Percentiles rank a stretch among this genome's conserved stretches.
Conservation (phyloP, 495 filamentous ascomycete species). For the Jackrogersella minutella region DNA sequence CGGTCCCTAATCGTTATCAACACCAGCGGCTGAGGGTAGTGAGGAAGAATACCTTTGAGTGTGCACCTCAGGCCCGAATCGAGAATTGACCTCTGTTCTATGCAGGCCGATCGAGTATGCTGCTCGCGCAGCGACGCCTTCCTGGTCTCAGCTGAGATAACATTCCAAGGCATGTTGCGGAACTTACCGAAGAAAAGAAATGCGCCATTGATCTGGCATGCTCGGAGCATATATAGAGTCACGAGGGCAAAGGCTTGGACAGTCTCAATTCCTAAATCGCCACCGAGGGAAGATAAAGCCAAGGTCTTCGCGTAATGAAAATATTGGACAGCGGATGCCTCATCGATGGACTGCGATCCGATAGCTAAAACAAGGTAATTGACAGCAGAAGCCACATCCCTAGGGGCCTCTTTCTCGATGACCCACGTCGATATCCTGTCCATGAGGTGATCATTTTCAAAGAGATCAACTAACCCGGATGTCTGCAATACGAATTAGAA, state of each 20-base stretch:
- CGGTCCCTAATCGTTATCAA: slow-evolving; percentile 57
- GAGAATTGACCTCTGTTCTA: slow-evolving; percentile 65
- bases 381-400: slow-evolving; percentile 60
- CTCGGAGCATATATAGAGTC: slow-evolving; percentile 67
- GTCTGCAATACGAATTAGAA: slow-evolving; percentile 37
- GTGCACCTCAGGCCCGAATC: slow-evolving; percentile 61
- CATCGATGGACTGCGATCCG: slow-evolving; percentile 64
- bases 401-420: slow-evolving; percentile 20
- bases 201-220: slow-evolving; percentile 67
- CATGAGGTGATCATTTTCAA: slow-evolving; percentile 44
- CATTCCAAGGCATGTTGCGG: not conserved
- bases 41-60: slow-evolving; percentile 38
- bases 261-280: slow-evolving; percentile 63
- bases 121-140: slow-evolving; percentile 63
- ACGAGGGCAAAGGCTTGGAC: slow-evolving; percentile 67
- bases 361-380: slow-evolving; percentile 69
- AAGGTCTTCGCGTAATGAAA: slow-evolving; percentile 65
- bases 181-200: slow-evolving; percentile 60
- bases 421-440: slow-evolving; percentile 46
- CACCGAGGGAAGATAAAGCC: slow-evolving; percentile 63
- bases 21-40: not conserved
- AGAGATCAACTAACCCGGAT: slow-evolving; percentile 51
- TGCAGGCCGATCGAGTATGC: slow-evolving; percentile 69
- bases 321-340: slow-evolving; percentile 57
- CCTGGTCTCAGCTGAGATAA: slow-evolving; percentile 35